phyloP scores from a whole-genome alignment of 2,329 filamentous ascomycete genomes.

The Claviceps monticola region DNA sequence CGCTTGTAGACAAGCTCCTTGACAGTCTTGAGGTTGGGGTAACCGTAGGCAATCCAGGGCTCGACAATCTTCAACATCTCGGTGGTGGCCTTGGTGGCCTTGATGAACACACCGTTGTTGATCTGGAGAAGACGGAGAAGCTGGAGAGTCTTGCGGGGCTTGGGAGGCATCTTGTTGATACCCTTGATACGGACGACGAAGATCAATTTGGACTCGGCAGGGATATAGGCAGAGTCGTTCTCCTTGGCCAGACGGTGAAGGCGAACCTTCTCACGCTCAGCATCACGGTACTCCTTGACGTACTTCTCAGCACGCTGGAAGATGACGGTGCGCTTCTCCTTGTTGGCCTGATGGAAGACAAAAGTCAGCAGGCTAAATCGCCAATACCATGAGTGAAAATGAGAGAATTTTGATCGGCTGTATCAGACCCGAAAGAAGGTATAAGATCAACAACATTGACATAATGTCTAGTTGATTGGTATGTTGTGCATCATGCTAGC shows the following conservation, averaged over 20 bases:
- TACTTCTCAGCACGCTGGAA: slow-evolving; percentile 99
- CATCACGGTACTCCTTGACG: slow-evolving; percentile 98
- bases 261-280: slow-evolving; percentile 96
- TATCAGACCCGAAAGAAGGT: slow-evolving; percentile 99
- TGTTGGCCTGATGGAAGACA: slow-evolving; percentile 65
- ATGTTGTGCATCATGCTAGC: slow-evolving; percentile 76
- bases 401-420: slow-evolving; percentile 15
- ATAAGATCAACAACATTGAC: slow-evolving; percentile 93
- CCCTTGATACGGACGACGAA: slow-evolving; percentile 99
- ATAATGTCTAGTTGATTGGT: slow-evolving; percentile 75
- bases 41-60: slow-evolving; percentile 98
- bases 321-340: slow-evolving; percentile 96
- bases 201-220: slow-evolving; percentile 89
- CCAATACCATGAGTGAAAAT: neutral
- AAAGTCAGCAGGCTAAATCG: slow-evolving; percentile 23
- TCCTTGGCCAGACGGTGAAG: slow-evolving; percentile 80
- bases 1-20: slow-evolving; percentile 99
- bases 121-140: slow-evolving; percentile 99
- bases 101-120: slow-evolving; percentile 99
- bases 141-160: slow-evolving; percentile 99
- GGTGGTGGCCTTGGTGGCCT: slow-evolving; percentile 90
- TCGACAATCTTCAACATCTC: slow-evolving; percentile 98
- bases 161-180: slow-evolving; percentile 99
- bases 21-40: slow-evolving; percentile 98
- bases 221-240: slow-evolving; percentile 86